A percentile compares a stretch with the other conserved stretches of the same genome.
These are phyloP conservation scores for Phytophthora europaea DNA, from an alignment of 352 stramenopile genomes.

Conservation along the genomic window DNA sequence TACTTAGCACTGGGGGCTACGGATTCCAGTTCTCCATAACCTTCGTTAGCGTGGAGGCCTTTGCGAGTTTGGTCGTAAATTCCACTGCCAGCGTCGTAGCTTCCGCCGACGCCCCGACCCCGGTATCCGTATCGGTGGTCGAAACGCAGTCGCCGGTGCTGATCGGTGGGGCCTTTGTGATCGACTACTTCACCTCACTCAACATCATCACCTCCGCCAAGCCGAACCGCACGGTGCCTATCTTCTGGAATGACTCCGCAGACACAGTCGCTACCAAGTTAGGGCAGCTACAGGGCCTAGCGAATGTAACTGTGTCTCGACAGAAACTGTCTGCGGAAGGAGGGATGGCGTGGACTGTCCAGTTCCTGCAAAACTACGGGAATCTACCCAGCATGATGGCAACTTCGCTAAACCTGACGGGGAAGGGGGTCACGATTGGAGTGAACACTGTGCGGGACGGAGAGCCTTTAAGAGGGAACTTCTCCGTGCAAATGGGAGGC, in stretches of 20 bases:
- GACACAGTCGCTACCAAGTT: slow-evolving; percentile 43
- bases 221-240: slow-evolving; percentile 32
- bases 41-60: slow-evolving; percentile 64
- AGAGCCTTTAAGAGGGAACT: slow-evolving; percentile 58
- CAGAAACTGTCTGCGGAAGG: slow-evolving; percentile 61
- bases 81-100: slow-evolving; percentile 26
- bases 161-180: slow-evolving; percentile 60
- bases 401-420: slow-evolving; percentile 65
- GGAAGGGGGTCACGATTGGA: slow-evolving; percentile 43
- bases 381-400: slow-evolving; percentile 50
- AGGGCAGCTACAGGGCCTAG: slow-evolving; percentile 57
- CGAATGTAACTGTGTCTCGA: slow-evolving; percentile 51
- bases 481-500: slow-evolving; percentile 65
- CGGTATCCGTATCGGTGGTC: slow-evolving; percentile 24
- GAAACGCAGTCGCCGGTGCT: slow-evolving; percentile 48
- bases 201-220: slow-evolving; percentile 44
- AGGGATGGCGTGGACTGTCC: slow-evolving; percentile 71
- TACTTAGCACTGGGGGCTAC: slow-evolving; percentile 35
- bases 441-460: slow-evolving; percentile 55
- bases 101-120: slow-evolving; percentile 7
- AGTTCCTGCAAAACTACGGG: slow-evolving; percentile 73
- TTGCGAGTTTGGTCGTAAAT: slow-evolving; percentile 40
- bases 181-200: slow-evolving; percentile 57
- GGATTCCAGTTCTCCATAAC: slow-evolving; percentile 63
- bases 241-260: slow-evolving; percentile 68